Conservation (phyloP, 371 early-diverging fungal genomes). For the Haplosporangium sp. region DNA sequence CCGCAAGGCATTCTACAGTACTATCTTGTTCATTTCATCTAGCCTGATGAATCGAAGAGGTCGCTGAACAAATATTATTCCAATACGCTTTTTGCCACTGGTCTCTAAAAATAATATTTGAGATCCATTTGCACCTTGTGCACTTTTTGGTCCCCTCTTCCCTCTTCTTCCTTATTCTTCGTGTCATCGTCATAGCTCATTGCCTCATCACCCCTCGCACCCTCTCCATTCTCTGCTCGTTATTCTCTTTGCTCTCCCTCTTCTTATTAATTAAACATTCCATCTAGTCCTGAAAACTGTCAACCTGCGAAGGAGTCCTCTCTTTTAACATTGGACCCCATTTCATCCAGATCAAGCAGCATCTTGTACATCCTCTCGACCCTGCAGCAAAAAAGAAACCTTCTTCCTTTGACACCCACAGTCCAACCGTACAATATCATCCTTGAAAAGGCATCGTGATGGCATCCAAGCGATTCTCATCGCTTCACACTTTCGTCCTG, state of each 20-base stretch:
- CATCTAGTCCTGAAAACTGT: background rate
- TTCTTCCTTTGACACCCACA: background rate
- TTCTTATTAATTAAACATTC: conserved; percentile 1
- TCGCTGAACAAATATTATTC: background rate
- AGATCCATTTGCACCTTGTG: background rate
- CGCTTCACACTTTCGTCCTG: conserved; percentile 25
- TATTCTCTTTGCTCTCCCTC: background rate
- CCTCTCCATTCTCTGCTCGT: background rate
- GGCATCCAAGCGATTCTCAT: conserved; percentile 27
- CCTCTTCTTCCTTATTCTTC: background rate
- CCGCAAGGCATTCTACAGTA: too few species aligned
- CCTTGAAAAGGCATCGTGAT: background rate
- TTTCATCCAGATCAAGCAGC: background rate
- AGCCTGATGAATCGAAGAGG: too few species aligned
- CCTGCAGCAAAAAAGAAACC: background rate
- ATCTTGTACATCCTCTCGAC: too few species aligned
- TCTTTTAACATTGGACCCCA: background rate
- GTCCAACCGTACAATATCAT: background rate
- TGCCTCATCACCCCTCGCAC: background rate
- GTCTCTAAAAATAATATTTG: background rate
- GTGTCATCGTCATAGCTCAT: too few species aligned
- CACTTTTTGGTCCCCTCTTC: background rate
- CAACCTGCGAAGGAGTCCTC: too few species aligned
- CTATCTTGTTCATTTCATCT: too few species aligned
- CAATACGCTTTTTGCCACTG: background rate